Percentiles rank a stretch among this genome's conserved stretches.
phyloP scores from a whole-genome alignment of 2,329 filamentous ascomycete species.

The Chaetoscypha palmicola region DNA sequence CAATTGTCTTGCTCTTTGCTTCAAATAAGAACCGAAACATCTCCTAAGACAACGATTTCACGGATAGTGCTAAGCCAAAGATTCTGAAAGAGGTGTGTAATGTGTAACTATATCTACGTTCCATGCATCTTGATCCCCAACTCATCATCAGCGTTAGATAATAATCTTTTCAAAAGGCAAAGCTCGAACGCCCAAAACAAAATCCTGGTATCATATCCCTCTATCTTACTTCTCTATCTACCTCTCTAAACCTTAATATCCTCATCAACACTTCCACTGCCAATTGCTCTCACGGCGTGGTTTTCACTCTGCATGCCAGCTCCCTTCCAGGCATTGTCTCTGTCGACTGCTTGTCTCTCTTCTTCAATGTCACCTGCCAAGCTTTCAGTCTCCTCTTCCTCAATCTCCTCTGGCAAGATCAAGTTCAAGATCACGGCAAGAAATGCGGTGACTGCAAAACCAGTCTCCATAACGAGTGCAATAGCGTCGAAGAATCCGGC shows the following conservation, averaged over 20 bases:
- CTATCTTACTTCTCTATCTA: too few relatives aligned
- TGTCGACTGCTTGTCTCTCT: conserved; percentile 4
- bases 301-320: not conserved
- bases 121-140: too few relatives aligned
- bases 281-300: not conserved
- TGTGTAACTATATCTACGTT: too few relatives aligned
- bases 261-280: not conserved
- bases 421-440: conserved; percentile 69
- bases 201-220: too few relatives aligned
- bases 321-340: conserved; percentile 1
- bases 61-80: too few relatives aligned
- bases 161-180: too few relatives aligned
- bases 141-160: too few relatives aligned
- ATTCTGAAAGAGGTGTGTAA: too few relatives aligned
- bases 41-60: too few relatives aligned
- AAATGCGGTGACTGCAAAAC: conserved; percentile 68
- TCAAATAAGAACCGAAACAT: too few relatives aligned
- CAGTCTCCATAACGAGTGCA: conserved; percentile 65
- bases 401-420: conserved; percentile 62
- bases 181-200: too few relatives aligned
- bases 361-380: conserved; percentile 22
- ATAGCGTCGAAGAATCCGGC: conserved; percentile 71
- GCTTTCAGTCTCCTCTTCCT: conserved; percentile 43
- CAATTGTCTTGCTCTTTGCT: too few relatives aligned
- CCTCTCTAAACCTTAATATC: not conserved